These are phyloP conservation scores for Geotrichum fermentans DNA, from an alignment of 1,139 yeast species.

Conservation along the genomic window DNA sequence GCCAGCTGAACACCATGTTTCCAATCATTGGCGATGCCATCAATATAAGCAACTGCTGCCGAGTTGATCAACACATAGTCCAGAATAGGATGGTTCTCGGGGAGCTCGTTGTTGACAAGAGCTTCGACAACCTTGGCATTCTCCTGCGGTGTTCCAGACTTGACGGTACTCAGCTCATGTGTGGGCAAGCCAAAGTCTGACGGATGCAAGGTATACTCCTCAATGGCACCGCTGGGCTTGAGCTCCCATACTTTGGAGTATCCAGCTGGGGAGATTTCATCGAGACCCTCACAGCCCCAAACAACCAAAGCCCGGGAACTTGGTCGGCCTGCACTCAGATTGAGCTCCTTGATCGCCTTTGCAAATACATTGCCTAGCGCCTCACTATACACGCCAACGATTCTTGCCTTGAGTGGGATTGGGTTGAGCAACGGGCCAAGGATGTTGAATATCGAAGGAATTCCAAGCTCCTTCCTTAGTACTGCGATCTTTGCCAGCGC, in stretches of 20 bases:
- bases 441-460: conserved; percentile 90
- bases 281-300: conserved; percentile 85
- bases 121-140: conserved; percentile 64
- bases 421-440: conserved; percentile 93
- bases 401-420: conserved; percentile 72
- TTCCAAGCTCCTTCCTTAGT: conserved; percentile 70
- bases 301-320: conserved; percentile 69
- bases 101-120: conserved; percentile 52
- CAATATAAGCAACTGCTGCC: conserved; percentile 77
- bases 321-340: conserved; percentile 41
- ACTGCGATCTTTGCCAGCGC: conserved; percentile 82
- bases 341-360: conserved; percentile 62
- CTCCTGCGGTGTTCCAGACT: conserved; percentile 80
- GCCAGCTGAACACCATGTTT: conserved; percentile 74
- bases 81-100: conserved; percentile 57
- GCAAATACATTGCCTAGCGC: conserved; percentile 79
- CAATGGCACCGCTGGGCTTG: conserved; percentile 37
- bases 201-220: conserved; percentile 40
- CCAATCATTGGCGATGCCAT: conserved; percentile 66
- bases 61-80: conserved; percentile 86
- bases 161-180: conserved; percentile 61
- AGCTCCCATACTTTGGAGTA: conserved; percentile 74
- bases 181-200: conserved; percentile 76
- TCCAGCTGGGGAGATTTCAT: conserved; percentile 90
- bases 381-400: conserved; percentile 83